phyloP scores from a whole-genome alignment of 2,329 filamentous ascomycete species.

The Fusarium lateritium region DNA sequence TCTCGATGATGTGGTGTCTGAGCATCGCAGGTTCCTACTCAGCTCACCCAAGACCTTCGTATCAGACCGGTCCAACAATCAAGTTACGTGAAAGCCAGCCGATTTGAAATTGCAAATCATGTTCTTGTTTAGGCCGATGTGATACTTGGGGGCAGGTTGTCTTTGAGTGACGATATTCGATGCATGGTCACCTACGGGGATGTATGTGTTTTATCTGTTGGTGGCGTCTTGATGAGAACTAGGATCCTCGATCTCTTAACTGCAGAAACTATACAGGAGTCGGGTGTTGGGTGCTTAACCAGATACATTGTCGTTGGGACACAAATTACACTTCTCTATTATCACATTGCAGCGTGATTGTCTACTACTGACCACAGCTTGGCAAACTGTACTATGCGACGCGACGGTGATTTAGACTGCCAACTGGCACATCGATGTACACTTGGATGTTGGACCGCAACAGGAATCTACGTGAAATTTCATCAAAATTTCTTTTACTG shows the following conservation, averaged over 20 bases:
- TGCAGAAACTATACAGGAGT: conserved; percentile 1
- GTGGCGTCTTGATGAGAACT: conserved; percentile 15
- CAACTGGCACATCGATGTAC: too few species aligned
- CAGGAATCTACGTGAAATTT: background rate
- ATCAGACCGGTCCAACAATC: too few species aligned
- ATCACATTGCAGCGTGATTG: background rate
- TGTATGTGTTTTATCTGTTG: conserved; percentile 14
- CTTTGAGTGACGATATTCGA: background rate
- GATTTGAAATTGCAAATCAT: too few species aligned
- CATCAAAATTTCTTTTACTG: background rate
- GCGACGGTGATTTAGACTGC: background rate
- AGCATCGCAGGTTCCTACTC: background rate
- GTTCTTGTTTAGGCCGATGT: too few species aligned
- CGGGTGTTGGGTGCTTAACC: conserved; percentile 1
- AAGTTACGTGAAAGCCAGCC: too few species aligned
- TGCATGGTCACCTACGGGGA: background rate
- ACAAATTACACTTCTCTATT: background rate
- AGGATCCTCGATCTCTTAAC: conserved; percentile 19
- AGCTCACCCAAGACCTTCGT: background rate
- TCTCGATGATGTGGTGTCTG: background rate
- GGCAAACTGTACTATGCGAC: background rate
- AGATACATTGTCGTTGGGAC: background rate
- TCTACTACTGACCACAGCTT: background rate
- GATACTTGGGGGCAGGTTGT: too few species aligned
- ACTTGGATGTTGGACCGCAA: background rate